Conservation (phyloP, 2,329 filamentous ascomycete species). For the Diaporthe helianthi region DNA sequence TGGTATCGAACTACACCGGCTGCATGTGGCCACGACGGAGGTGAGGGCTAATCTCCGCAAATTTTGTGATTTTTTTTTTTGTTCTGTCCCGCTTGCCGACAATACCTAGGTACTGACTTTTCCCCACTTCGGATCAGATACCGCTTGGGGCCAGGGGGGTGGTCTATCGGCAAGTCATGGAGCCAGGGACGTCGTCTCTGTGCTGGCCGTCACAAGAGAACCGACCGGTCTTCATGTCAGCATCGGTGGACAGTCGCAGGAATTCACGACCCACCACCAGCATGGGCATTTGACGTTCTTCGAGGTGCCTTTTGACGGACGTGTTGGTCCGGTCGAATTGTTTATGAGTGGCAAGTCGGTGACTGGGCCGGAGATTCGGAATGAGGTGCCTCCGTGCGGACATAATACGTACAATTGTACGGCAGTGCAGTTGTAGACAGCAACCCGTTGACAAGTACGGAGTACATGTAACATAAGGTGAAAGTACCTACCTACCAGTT, state of each 20-base stretch:
- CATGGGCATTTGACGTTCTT: slow-evolving; percentile 46
- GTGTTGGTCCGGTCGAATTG: slow-evolving; percentile 49
- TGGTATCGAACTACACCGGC: slow-evolving; percentile 53
- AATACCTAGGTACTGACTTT: not conserved
- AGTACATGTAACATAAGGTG: no score
- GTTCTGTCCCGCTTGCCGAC: not conserved
- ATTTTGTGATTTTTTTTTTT: no score
- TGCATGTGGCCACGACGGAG: slow-evolving; percentile 44
- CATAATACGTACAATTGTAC: slow-evolving; percentile 47
- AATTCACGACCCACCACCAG: slow-evolving; percentile 41
- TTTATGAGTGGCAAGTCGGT: slow-evolving; percentile 46
- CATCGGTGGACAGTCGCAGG: slow-evolving; percentile 46
- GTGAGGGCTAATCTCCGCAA: slow-evolving; percentile 40
- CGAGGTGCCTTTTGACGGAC: slow-evolving; percentile 47
- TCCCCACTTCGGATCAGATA: slow-evolving; percentile 38
- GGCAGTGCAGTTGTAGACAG: slow-evolving; percentile 41
- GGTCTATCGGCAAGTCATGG: slow-evolving; percentile 44
- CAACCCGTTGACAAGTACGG: no score
- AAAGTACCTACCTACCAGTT: not conserved
- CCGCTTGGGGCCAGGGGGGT: slow-evolving; percentile 49
- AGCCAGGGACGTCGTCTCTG: slow-evolving; percentile 52
- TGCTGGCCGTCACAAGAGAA: slow-evolving; percentile 47
- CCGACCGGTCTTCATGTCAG: slow-evolving; percentile 45
- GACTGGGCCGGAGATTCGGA: slow-evolving; percentile 47
- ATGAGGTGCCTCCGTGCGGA: slow-evolving; percentile 38